phyloP scores from a whole-genome alignment of 139 green algal genomes.

The Pycnococcus provasolii region DNA sequence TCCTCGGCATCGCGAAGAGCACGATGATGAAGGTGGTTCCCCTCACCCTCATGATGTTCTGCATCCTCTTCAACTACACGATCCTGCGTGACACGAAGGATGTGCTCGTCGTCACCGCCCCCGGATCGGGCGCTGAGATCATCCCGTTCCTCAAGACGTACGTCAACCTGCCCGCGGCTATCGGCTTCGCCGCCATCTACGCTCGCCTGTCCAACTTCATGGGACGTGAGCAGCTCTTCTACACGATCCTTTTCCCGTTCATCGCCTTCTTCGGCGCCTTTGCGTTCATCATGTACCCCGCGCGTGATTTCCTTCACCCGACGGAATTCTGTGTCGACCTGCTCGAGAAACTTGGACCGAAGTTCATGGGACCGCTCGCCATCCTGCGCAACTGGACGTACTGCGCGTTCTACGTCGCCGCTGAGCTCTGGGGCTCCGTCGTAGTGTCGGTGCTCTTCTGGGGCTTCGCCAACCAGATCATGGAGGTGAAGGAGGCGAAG shows the following conservation, averaged over 20 bases:
- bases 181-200: constrained; percentile 90
- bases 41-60: constrained; percentile 94
- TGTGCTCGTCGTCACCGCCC: constrained; percentile 95
- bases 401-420: constrained; percentile 98
- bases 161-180: constrained; percentile 57
- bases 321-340: constrained; percentile 65
- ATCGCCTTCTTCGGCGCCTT: constrained; percentile 94
- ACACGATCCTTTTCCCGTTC: constrained; percentile 97
- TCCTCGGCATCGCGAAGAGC: no score
- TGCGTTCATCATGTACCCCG: constrained; percentile 89
- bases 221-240: constrained; percentile 82
- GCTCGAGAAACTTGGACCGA: constrained; percentile 53
- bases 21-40: constrained; percentile 73
- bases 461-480: constrained; percentile 65
- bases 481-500: constrained; percentile 91
- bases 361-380: constrained; percentile 87
- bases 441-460: constrained; percentile 99
- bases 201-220: constrained; percentile 83
- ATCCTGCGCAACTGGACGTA: constrained; percentile 98
- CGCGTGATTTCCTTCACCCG: constrained; percentile 73
- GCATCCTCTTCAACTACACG: constrained; percentile 99
- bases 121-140: constrained; percentile 86
- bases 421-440: constrained; percentile 96
- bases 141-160: constrained; percentile 98
- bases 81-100: constrained; percentile 96